Evolutionary conservation across 2,329 filamentous ascomycete genomes (phyloP), one percentile per base, ranked within the genome.

Genomic region (Colletotrichum eleusines): DNA sequence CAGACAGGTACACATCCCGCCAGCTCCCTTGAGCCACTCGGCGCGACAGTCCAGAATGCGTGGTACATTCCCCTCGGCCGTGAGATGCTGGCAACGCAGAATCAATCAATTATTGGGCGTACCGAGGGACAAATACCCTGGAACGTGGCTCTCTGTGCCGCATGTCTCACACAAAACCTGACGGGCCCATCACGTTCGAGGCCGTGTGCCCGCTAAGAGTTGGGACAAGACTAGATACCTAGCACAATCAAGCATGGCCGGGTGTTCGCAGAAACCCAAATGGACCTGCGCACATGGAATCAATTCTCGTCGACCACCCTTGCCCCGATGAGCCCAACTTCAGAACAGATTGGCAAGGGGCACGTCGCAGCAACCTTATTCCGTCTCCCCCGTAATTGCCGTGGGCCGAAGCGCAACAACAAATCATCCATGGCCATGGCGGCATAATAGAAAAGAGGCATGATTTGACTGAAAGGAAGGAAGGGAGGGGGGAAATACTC

Each of bases 121-220:
- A n/a, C n/a, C n/a, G n/a, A n/a, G n/a, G n/a, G n/a, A n/a, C n/a
- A n/a, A n/a, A n/a, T 16, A 51, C 35, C 20, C 23, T 67, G 68
- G 68, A 71, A 71, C 68, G 51, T 58, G 31, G 40, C 28, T 42
- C 26, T 14, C 12, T 31, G 53, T 46, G 57, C 63, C 23, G 42
- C 63, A 20, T 67, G 68, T 71, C 68, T 63, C 44, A 71, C 57
- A 53, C 33, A 33, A 53, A 23, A 63, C 54, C n/a, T n/a, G n/a
- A n/a, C n/a, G n/a, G 6, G 44, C 62, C 33, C 48, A 61, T 61
- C 46, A 40, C 63, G 23, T n/a, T 31, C 60, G 20, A 53, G 46
- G 35, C 20, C 51, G 11, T 42, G 51, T 48, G 16, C 51, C 63
- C 46, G 20, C n/a, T n/a, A 28, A 35, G 20, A 57, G 66, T 35